Evolutionary conservation across 306 rosid species (phyloP).

Genomic region (Hippophae gyantsensis): DNA sequence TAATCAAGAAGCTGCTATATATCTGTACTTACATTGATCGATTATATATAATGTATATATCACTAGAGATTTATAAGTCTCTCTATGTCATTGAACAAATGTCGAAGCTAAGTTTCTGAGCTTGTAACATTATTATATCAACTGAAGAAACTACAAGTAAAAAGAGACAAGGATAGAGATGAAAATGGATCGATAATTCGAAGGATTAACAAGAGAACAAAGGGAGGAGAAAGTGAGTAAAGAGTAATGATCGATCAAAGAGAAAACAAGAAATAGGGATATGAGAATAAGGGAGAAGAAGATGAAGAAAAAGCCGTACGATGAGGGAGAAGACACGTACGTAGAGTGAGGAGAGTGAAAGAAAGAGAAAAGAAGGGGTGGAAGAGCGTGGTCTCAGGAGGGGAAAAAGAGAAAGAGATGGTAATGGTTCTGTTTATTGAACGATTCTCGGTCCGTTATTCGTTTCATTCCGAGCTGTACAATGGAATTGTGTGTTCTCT

Average conservation of each 20-base stretch:
- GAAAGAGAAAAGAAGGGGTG: constrained; percentile 1
- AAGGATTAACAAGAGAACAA: too few species aligned
- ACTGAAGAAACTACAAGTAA: too few species aligned
- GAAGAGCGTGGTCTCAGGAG: constrained; percentile 5
- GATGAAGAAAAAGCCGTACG: neutral
- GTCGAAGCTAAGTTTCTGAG: too few species aligned
- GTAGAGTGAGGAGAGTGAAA: constrained; percentile 9
- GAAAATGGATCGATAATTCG: too few species aligned
- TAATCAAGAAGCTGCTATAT: neutral
- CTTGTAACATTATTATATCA: too few species aligned
- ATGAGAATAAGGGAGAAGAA: neutral
- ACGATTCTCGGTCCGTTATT: neutral
- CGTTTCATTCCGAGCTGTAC: neutral
- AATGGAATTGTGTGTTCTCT: neutral
- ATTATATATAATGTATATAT: too few species aligned
- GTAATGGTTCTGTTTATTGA: neutral
- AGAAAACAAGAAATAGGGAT: neutral
- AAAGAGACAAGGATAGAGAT: too few species aligned
- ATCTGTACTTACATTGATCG: too few species aligned
- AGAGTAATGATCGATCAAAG: neutral
- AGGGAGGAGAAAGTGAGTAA: neutral
- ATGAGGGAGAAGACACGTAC: constrained; percentile 12
- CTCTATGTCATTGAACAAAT: too few species aligned
- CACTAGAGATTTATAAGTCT: too few species aligned
- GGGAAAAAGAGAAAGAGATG: neutral